Base-by-base conservation (phyloP, 495 filamentous ascomycete genomes). In the Staphylotrichum tortipilum region DNA sequence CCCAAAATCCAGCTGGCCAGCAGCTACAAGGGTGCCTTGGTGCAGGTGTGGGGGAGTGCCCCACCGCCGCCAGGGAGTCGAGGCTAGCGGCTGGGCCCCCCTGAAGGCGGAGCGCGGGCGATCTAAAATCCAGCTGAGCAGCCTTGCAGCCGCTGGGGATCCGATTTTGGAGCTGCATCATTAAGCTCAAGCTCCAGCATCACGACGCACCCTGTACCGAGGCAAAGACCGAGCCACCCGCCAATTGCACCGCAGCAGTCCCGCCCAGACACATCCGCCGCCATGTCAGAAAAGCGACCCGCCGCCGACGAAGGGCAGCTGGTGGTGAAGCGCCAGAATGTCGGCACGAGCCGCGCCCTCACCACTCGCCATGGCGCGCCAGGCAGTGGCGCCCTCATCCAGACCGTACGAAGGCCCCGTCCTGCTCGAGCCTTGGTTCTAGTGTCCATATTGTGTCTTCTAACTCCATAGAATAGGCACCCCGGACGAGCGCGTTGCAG, bases 211-310 rank as follows among this genome's bases (percentile, higher is more conserved):
- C n/a, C n/a, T n/a, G n/a, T n/a, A n/a, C n/a, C n/a, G n/a, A n/a
- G n/a, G n/a, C n/a, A n/a, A n/a, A n/a, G n/a, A 28, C 14, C 36
- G 3, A 10, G 18, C 11, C 17, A 15, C 31, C 33, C 4, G 4
- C 18, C 46, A 48, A 47, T 54, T 51, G 31, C 30, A 19, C 5
- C 21, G 38, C 12, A 22, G 26, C 38, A 43, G 10, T 7, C 19
- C 2, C n/a, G 9, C 17, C 7, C 8, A 11, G 28, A 1, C 17
- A 2, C 28, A 49, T 1, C 8, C 34, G 4, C 41, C 15, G 50
- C 6, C 33, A 96, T 94, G 90, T 86, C 89, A 56, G 89, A 92
- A 70, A 96, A 97, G 68, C 79, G 94, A 51, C 87, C 88, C 35
- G 89, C 89, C 18, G 79, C 85, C 33, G 81, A 83, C 48, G 82